Percentiles rank a stretch among this genome's conserved stretches.
phyloP scores from a whole-genome alignment of 2,329 filamentous ascomycete species.

The Stachybotrys chlorohalonatus region DNA sequence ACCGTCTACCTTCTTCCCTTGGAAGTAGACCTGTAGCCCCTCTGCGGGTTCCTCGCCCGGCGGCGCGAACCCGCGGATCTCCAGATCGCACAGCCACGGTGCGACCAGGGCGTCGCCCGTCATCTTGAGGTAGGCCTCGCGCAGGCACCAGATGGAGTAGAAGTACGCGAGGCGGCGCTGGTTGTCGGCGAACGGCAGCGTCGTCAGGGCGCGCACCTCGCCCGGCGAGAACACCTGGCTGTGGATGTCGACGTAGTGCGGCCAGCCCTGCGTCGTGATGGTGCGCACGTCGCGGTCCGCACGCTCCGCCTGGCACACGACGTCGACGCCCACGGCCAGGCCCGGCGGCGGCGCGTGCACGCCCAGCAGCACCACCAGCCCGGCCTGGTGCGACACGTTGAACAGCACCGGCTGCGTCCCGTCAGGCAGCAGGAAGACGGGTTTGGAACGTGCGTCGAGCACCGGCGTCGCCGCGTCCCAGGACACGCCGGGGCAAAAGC shows the following conservation, averaged over 20 bases:
- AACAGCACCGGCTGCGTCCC: conserved; percentile 47
- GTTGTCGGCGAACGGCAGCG: conserved; percentile 17
- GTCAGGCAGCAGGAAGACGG: conserved; percentile 40
- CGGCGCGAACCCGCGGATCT: conserved; percentile 56
- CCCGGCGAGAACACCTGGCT: conserved; percentile 56
- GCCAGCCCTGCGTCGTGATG: conserved; percentile 51
- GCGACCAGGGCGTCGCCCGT: conserved; percentile 70
- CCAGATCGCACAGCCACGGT: conserved; percentile 60
- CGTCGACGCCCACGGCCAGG: conserved; percentile 57
- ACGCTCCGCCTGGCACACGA: conserved; percentile 68
- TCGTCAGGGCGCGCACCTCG: conserved; percentile 55
- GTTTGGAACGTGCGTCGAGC: conserved; percentile 46
- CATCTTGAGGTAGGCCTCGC: conserved; percentile 78
- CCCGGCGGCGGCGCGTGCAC: conserved; percentile 22
- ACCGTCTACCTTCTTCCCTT: conserved; percentile 19
- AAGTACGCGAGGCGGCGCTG: conserved; percentile 60
- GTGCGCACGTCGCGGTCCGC: conserved; percentile 50
- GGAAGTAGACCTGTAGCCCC: conserved; percentile 20
- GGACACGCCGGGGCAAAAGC: conserved; percentile 40
- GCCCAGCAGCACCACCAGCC: conserved; percentile 60
- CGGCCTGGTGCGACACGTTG: conserved; percentile 73
- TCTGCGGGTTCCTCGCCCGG: conserved; percentile 26
- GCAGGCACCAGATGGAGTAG: conserved; percentile 70
- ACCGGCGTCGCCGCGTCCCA: conserved; percentile 52
- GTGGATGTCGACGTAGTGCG: conserved; percentile 62